Percentiles rank a stretch among this genome's conserved stretches.
Conservation (phyloP, 257 asterid genomes). For the Parsonsia alboflavescens region DNA sequence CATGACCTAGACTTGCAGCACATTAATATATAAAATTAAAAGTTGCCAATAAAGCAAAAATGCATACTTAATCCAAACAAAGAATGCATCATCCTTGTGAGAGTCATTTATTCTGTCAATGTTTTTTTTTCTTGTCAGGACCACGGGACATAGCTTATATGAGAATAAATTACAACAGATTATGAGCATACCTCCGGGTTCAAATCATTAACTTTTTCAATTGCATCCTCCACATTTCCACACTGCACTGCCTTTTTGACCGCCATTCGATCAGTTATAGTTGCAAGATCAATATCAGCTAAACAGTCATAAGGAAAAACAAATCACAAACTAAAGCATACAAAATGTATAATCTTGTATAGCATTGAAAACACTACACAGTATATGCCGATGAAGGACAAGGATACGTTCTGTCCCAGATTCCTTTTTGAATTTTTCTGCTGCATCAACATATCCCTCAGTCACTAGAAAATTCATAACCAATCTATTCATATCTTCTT, state of each 20-base stretch:
- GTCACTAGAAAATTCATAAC: constrained; percentile 84
- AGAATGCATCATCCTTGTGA: background rate
- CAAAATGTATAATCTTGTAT: background rate
- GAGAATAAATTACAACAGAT: too few species aligned
- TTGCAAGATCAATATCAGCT: constrained; percentile 90
- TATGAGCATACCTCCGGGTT: constrained; percentile 71
- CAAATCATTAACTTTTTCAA: constrained; percentile 81
- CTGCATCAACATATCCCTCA: constrained; percentile 81
- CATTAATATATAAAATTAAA: too few species aligned
- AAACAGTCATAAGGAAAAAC: constrained; percentile 47
- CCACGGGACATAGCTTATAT: background rate
- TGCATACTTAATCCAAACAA: background rate
- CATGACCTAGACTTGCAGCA: too few species aligned
- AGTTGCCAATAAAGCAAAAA: too few species aligned
- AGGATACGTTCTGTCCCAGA: constrained; percentile 91
- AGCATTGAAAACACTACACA: constrained; percentile 6
- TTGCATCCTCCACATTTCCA: constrained; percentile 90
- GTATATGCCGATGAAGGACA: background rate
- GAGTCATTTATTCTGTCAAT: background rate
- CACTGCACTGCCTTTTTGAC: constrained; percentile 84
- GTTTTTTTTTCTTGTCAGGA: background rate
- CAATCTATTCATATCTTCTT: constrained; percentile 73
- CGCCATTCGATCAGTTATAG: constrained; percentile 81
- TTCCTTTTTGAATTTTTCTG: constrained; percentile 66
- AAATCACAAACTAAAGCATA: constrained; percentile 4